A percentile compares a stretch with the other conserved stretches of the same genome.
Conservation (phyloP, 768 basidiomycete species). For the Auriscalpium orientale region DNA sequence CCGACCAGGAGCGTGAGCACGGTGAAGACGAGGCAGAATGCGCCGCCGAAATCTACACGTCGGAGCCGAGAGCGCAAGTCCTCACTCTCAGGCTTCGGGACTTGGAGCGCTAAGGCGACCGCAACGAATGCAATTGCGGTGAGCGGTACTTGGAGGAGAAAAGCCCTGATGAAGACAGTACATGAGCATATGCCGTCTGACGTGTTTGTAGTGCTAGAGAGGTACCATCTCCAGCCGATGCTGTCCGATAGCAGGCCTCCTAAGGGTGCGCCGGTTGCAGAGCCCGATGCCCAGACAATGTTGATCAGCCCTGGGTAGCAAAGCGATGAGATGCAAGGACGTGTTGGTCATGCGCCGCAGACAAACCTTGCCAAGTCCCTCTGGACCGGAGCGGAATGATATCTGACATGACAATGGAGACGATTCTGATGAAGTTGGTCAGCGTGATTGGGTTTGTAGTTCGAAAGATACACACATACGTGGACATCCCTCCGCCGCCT, state of each 20-base stretch:
- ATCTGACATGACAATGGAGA: slow-evolving; percentile 61
- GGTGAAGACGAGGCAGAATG: slow-evolving; percentile 44
- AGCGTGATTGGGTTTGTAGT: not conserved
- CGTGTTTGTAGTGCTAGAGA: not conserved
- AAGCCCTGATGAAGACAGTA: slow-evolving; percentile 29
- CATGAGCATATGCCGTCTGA: too few relatives aligned
- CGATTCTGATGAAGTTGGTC: slow-evolving; percentile 31
- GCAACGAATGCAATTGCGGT: slow-evolving; percentile 44
- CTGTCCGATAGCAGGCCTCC: slow-evolving; percentile 57
- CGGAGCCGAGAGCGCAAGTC: slow-evolving; percentile 45
- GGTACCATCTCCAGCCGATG: slow-evolving; percentile 61
- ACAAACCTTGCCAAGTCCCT: slow-evolving; percentile 62
- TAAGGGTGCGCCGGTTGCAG: slow-evolving; percentile 51
- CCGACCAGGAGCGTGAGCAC: slow-evolving; percentile 51
- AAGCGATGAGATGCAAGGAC: not conserved
- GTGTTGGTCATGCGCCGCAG: not conserved
- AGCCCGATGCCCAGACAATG: slow-evolving; percentile 51
- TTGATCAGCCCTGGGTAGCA: slow-evolving; percentile 42
- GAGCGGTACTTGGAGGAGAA: slow-evolving; percentile 53
- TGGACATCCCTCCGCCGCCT: slow-evolving; percentile 56
- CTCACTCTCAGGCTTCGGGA: slow-evolving; percentile 35
- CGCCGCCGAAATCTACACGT: slow-evolving; percentile 58
- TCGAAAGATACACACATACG: slow-evolving; percentile 32
- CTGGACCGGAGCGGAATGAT: slow-evolving; percentile 52
- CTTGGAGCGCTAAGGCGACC: slow-evolving; percentile 47